phyloP scores from a whole-genome alignment of 495 filamentous ascomycete species.

The Corynascus novoguineensis region DNA sequence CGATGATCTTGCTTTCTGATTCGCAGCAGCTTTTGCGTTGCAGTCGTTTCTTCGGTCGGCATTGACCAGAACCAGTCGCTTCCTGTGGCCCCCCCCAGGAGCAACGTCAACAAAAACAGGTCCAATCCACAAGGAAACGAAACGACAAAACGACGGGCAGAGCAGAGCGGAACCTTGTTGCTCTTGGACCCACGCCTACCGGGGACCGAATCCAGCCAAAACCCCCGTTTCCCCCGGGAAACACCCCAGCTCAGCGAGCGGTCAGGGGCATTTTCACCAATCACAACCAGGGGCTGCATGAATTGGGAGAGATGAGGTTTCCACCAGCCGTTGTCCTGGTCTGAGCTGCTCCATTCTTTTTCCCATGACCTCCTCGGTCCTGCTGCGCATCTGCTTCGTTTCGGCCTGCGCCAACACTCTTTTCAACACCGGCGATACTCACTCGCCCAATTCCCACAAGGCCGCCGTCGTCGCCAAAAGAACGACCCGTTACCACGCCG shows the following conservation, averaged over 20 bases:
- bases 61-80: background rate
- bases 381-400: constrained; percentile 31
- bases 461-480: constrained; percentile 32
- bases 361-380: constrained; percentile 33
- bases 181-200: background rate
- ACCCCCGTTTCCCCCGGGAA: constrained; percentile 4
- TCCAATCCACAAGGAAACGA: constrained; percentile 1
- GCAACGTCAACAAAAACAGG: background rate
- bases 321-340: constrained; percentile 26
- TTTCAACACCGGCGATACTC: constrained; percentile 30
- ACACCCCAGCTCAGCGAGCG: constrained; percentile 18
- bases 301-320: constrained; percentile 34
- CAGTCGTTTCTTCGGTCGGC: background rate
- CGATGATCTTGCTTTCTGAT: background rate
- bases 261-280: constrained; percentile 26
- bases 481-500: constrained; percentile 23
- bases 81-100: background rate
- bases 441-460: constrained; percentile 29
- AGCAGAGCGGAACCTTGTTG: background rate
- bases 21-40: background rate
- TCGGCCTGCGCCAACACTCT: constrained; percentile 35
- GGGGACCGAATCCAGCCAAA: constrained; percentile 3
- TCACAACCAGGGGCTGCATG: constrained; percentile 25
- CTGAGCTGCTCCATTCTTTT: constrained; percentile 21
- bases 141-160: background rate